Percentiles rank a stretch among this genome's conserved stretches.
Conservation (phyloP, 352 stramenopile species). For the Globisporangium cystogenes region DNA sequence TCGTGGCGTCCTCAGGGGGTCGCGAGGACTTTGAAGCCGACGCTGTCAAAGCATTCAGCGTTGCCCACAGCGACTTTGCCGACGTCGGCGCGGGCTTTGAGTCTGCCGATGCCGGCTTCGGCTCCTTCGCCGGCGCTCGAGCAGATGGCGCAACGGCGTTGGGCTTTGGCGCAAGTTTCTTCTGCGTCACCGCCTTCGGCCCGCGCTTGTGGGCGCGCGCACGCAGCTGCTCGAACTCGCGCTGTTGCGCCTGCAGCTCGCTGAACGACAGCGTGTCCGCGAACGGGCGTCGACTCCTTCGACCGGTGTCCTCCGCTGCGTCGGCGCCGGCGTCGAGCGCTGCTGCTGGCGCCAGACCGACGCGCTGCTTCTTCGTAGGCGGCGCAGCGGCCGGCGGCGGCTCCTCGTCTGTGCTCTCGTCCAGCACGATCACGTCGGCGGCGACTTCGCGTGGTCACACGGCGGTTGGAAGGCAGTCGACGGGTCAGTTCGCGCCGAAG, state of each 20-base stretch:
- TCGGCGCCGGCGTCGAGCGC: no score
- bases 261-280: constrained; percentile 45
- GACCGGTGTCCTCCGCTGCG: not conserved
- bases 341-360: not conserved
- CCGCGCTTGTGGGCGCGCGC: constrained; percentile 4
- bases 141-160: not conserved
- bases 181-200: constrained; percentile 10
- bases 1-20: not conserved
- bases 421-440: constrained; percentile 36
- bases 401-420: constrained; percentile 48
- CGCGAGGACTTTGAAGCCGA: not conserved
- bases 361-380: constrained; percentile 9
- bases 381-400: not conserved
- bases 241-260: constrained; percentile 61
- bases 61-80: not conserved
- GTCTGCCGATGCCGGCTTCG: not conserved
- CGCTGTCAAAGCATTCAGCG: not conserved
- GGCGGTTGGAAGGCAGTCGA: not conserved
- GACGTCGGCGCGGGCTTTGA: not conserved
- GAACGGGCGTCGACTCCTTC: constrained; percentile 18
- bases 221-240: constrained; percentile 28
- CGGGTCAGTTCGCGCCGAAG: not conserved
- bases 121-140: not conserved
- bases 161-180: constrained; percentile 1
- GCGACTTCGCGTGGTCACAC: not conserved